These are phyloP conservation scores for Plasmodium relictum DNA, from an alignment of 169 alveolate genomes.

Conservation along the genomic window DNA sequence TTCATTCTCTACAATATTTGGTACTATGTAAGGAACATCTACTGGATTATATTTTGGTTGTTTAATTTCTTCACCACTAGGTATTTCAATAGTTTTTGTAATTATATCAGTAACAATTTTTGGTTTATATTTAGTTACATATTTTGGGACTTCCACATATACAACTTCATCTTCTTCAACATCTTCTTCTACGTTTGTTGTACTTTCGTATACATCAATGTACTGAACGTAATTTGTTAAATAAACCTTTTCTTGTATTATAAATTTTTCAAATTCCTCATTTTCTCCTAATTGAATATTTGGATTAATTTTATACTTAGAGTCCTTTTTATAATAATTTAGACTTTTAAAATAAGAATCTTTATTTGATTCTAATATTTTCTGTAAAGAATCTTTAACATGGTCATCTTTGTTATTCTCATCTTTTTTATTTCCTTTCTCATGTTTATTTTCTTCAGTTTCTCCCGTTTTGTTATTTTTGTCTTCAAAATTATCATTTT, in stretches of 20 bases:
- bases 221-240: conserved; percentile 42
- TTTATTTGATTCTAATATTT: conserved; percentile 16
- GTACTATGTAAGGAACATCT: conserved; percentile 39
- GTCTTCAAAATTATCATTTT: background rate
- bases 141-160: conserved; percentile 60
- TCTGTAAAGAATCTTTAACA: conserved; percentile 2
- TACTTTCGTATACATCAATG: conserved; percentile 46
- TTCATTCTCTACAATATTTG: conserved; percentile 59
- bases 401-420: background rate
- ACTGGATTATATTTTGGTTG: conserved; percentile 16
- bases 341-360: conserved; percentile 21
- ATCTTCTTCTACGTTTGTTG: conserved; percentile 18
- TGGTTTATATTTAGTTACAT: conserved; percentile 24
- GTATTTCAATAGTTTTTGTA: conserved; percentile 20
- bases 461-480: background rate
- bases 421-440: background rate
- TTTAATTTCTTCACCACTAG: conserved; percentile 46
- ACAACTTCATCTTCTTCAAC: conserved; percentile 51
- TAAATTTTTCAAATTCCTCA: conserved; percentile 44
- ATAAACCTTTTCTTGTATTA: conserved; percentile 38
- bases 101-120: background rate
- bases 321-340: conserved; percentile 22
- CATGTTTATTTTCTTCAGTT: background rate
- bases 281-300: conserved; percentile 11
- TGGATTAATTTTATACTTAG: conserved; percentile 43